Conservation (phyloP, 805 yeast genomes). For the Pichia heedii region DNA sequence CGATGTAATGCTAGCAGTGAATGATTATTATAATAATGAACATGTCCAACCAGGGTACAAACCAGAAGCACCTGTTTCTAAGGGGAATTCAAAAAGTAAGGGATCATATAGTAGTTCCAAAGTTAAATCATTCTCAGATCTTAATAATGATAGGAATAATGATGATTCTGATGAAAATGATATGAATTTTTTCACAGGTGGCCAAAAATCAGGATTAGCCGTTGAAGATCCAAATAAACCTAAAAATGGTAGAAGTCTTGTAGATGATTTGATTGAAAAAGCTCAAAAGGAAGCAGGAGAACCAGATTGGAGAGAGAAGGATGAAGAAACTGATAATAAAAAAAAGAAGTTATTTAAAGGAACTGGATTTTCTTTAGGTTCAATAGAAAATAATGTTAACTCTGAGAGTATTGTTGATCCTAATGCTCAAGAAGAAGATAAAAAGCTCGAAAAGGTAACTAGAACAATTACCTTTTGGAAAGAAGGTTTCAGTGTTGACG, state of each 20-base stretch:
- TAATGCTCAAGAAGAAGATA: constrained; percentile 5
- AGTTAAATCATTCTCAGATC: constrained; percentile 27
- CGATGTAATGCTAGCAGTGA: constrained; percentile 20
- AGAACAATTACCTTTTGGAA: constrained; percentile 92
- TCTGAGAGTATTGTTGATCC: constrained; percentile 24
- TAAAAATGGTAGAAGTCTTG: constrained; percentile 33
- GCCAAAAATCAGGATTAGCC: constrained; percentile 70
- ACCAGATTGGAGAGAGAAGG: constrained; percentile 27
- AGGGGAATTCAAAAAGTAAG: constrained; percentile 1
- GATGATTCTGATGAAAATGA: constrained; percentile 30
- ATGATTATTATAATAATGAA: constrained; percentile 19
- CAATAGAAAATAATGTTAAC: constrained; percentile 31
- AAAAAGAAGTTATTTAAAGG: constrained; percentile 33
- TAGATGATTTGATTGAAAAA: constrained; percentile 52
- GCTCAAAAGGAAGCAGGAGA: constrained; percentile 57
- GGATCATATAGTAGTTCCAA: constrained; percentile 8
- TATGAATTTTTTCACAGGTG: constrained; percentile 41
- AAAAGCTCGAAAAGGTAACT: constrained; percentile 41
- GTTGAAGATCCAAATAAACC: constrained; percentile 59
- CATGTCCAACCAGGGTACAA: constrained; percentile 4
- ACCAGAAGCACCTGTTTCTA: constrained; percentile 1
- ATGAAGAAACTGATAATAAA: constrained; percentile 16
- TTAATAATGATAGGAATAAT: constrained; percentile 18
- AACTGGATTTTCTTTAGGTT: constrained; percentile 45
- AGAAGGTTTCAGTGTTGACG: constrained; percentile 93